Conservation (phyloP, 2,329 filamentous ascomycete genomes). For the Apiospora malaysiana region DNA sequence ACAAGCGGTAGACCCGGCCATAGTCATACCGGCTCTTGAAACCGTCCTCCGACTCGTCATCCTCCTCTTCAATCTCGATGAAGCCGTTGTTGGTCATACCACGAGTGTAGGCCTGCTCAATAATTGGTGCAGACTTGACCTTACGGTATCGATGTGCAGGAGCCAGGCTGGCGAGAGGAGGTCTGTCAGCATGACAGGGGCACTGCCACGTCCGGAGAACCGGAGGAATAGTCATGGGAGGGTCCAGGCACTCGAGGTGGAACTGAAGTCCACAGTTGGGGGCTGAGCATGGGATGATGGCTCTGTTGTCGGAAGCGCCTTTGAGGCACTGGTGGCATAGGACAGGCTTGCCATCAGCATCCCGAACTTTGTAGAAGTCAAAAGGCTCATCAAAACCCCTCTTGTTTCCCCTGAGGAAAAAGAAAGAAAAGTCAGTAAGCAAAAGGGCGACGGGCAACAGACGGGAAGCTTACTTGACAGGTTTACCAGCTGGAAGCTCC, state of each 20-base stretch:
- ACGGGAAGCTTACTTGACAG: constrained; percentile 58
- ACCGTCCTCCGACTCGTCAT: constrained; percentile 61
- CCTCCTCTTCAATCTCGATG: constrained; percentile 70
- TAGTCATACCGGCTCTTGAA: constrained; percentile 66
- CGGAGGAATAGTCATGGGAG: constrained; percentile 81
- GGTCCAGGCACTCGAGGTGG: constrained; percentile 92
- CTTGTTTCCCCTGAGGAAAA: constrained; percentile 48
- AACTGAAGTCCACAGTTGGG: constrained; percentile 76
- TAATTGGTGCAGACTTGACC: constrained; percentile 59
- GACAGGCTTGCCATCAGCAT: constrained; percentile 75
- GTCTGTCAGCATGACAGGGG: constrained; percentile 82
- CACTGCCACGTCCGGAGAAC: constrained; percentile 83
- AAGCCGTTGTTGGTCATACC: constrained; percentile 74
- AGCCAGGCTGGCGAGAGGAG: constrained; percentile 63
- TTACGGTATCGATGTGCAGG: constrained; percentile 67
- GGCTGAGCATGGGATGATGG: constrained; percentile 82
- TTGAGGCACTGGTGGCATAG: constrained; percentile 79
- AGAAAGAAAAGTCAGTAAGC: constrained; percentile 38
- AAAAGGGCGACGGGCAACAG: background rate
- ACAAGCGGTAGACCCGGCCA: constrained; percentile 69
- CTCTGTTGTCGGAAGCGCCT: constrained; percentile 65
- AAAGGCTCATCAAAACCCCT: constrained; percentile 65
- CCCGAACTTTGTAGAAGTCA: constrained; percentile 72
- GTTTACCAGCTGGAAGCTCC: constrained; percentile 59
- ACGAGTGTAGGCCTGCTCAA: constrained; percentile 62